Evolutionary conservation across 2,329 filamentous ascomycete species (phyloP).

Genomic region (Dothidotthia symphoricarpi): DNA sequence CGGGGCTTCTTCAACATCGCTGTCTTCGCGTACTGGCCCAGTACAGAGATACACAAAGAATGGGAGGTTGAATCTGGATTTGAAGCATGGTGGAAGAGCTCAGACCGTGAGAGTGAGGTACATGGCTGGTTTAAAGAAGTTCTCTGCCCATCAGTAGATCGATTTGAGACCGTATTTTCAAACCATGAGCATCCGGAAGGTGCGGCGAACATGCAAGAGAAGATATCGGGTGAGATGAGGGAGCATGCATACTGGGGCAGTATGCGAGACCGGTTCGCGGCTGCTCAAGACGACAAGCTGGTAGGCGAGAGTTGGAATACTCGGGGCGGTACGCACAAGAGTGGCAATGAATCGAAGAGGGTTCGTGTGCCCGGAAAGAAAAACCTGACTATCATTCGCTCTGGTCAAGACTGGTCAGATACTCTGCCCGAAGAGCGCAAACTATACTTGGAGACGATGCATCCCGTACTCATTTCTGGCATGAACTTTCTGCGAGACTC

Average conservation of each 20-base stretch:
- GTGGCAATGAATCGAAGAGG: slow-evolving; percentile 10
- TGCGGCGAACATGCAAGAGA: slow-evolving; percentile 43
- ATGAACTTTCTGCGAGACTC: slow-evolving; percentile 49
- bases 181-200: slow-evolving; percentile 42
- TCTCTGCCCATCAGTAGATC: slow-evolving; percentile 44
- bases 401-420: slow-evolving; percentile 48
- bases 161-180: slow-evolving; percentile 48
- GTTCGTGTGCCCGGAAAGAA: slow-evolving; percentile 39
- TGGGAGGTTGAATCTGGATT: slow-evolving; percentile 43
- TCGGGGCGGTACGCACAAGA: neutral
- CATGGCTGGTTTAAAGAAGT: slow-evolving; percentile 48
- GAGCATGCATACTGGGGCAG: slow-evolving; percentile 52
- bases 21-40: slow-evolving; percentile 44
- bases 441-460: slow-evolving; percentile 49
- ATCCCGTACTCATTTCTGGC: slow-evolving; percentile 45
- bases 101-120: slow-evolving; percentile 23
- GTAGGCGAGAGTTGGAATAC: slow-evolving; percentile 25
- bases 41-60: slow-evolving; percentile 21
- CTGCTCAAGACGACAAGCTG: slow-evolving; percentile 41
- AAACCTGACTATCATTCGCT: slow-evolving; percentile 48
- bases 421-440: slow-evolving; percentile 44
- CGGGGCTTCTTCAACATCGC: slow-evolving; percentile 38
- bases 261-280: slow-evolving; percentile 47
- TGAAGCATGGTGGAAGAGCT: slow-evolving; percentile 40
- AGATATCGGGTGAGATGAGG: slow-evolving; percentile 39